Evolutionary conservation across 2,329 filamentous ascomycete genomes (phyloP), one percentile per base, ranked within the genome.

Genomic region (Zopfia rhizophila): DNA sequence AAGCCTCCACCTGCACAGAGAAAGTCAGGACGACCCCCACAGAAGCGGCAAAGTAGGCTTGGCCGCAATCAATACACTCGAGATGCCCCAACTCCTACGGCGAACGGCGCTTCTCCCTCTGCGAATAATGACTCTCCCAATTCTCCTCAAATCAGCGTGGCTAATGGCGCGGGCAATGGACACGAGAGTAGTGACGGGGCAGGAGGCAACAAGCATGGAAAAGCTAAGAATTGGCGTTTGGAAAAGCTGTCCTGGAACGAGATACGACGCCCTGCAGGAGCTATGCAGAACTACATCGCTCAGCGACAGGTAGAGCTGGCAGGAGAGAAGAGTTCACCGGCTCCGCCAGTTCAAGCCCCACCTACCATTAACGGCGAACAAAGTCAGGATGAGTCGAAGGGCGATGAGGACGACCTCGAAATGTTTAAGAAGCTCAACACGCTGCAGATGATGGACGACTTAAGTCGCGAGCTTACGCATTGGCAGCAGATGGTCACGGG

Each of bases 281-380:
- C 84, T 14, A 95, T 97, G 66, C 81, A 96, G 48, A 91, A 94
- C 58, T 97, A 93, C 65, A 96, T 97, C 53, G 87, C 89, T 3
- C 85, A 90, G 56, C 93, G 91, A 45, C 91, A 97, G 69, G 80
- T 96, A 5, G 92, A 97, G 63, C 82, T 96, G 72, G 91, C 90
- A 2, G 85, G 83, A 21, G 87, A 70, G 72, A 66, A 75, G 51
- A 51, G 50, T 10, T 48, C 54, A 10, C 44, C 56, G 17, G 57
- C 63, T 16, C 59, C 64, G 19, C 53, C 66, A 25, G 62, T 68
- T 0, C 63, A 65, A 41, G 36, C 48, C 6, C 35, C 58, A 2
- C 38, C 51, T 8, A 50, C 57, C 12, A 28, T 51, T 5, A 70
- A 71, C 25, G 63, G 59, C 22, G 47, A 61, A 7, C 16, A 56